phyloP scores from a whole-genome alignment of 192 early-diverging fungal species.

The Chytriomyces hyalinus region DNA sequence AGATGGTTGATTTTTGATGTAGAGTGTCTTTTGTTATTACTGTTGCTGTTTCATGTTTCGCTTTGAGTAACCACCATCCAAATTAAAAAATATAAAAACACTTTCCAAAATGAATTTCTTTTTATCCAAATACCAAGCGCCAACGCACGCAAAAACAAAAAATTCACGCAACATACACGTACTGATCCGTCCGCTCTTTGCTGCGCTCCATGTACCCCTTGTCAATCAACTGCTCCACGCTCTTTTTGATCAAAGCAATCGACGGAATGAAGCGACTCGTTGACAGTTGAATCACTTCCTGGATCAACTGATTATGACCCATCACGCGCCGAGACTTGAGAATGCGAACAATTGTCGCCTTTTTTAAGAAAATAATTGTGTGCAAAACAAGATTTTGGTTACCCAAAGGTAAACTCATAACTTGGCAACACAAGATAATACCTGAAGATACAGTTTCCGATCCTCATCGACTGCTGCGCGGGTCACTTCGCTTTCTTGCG shows the following conservation, averaged over 20 bases:
- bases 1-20: constrained; percentile 33
- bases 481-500: constrained; percentile 64
- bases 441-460: constrained; percentile 74
- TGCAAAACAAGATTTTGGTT: constrained; percentile 20
- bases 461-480: constrained; percentile 78
- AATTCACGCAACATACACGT: constrained; percentile 69
- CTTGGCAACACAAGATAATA: constrained; percentile 1
- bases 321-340: constrained; percentile 80
- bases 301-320: constrained; percentile 70
- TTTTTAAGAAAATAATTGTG: neutral
- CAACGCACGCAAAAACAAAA: too few relatives aligned
- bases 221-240: constrained; percentile 83
- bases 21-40: too few relatives aligned
- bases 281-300: constrained; percentile 76
- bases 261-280: constrained; percentile 72
- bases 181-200: constrained; percentile 62
- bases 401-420: neutral
- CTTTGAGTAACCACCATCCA: too few relatives aligned
- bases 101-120: too few relatives aligned
- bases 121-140: too few relatives aligned
- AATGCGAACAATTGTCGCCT: constrained; percentile 86
- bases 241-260: constrained; percentile 80
- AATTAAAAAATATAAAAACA: too few relatives aligned
- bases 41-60: too few relatives aligned
- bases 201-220: constrained; percentile 78